These are phyloP conservation scores for Breviolum minutum DNA, from an alignment of 73 alveolate genomes.

Conservation along the genomic window DNA sequence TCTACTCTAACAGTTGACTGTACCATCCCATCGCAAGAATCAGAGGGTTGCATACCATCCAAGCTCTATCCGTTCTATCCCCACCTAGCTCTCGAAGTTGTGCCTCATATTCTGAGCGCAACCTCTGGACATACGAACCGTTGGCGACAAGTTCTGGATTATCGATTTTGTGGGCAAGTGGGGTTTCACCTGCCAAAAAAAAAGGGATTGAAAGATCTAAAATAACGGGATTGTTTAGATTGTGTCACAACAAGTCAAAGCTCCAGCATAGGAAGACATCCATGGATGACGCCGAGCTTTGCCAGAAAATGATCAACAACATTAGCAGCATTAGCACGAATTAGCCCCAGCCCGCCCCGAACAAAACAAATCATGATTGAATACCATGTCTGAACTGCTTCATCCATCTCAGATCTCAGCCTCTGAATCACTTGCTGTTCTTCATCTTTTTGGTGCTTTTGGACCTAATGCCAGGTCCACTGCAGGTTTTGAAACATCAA, in stretches of 20 bases:
- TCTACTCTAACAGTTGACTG: neutral
- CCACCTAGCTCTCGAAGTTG: constrained; percentile 27
- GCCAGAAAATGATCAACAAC: no score
- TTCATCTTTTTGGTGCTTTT: constrained; percentile 6
- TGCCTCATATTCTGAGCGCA: neutral
- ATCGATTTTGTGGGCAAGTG: no score
- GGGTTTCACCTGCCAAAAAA: no score
- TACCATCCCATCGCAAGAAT: no score
- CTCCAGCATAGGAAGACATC: no score
- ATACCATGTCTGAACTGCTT: no score
- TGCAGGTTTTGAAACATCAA: neutral
- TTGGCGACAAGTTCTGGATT: neutral
- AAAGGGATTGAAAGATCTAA: no score
- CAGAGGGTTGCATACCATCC: no score
- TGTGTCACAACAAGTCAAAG: no score
- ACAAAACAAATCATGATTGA: neutral
- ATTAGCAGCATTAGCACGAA: no score
- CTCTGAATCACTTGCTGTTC: constrained; percentile 25
- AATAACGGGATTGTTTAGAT: no score
- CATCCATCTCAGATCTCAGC: neutral
- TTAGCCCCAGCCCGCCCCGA: neutral
- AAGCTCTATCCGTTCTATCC: neutral
- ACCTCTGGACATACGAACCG: neutral
- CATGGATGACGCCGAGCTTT: no score
- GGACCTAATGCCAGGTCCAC: neutral